Conservation (phyloP, 345 rosid species). For the Hypericum perforatum region DNA sequence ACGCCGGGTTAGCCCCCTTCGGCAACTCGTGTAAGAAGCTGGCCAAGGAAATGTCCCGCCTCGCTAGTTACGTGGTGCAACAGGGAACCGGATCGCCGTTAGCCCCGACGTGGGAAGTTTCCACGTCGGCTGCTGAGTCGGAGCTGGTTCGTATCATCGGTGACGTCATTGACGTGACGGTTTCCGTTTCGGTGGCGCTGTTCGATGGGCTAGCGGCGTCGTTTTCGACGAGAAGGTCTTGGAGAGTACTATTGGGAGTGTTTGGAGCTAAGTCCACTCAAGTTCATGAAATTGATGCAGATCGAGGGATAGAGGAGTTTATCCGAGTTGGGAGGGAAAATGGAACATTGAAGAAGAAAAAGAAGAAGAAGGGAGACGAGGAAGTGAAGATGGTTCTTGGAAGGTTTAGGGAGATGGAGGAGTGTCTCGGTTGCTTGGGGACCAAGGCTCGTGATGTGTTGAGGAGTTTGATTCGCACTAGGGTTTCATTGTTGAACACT, state of each 20-base stretch:
- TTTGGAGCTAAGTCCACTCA: constrained; percentile 17
- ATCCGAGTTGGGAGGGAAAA: constrained; percentile 15
- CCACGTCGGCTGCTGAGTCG: constrained; percentile 11
- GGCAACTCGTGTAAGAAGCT: constrained; percentile 27
- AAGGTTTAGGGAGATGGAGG: constrained; percentile 37
- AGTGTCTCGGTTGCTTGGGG: constrained; percentile 27
- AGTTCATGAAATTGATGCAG: constrained; percentile 7
- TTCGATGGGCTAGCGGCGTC: constrained; percentile 28
- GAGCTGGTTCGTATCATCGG: constrained; percentile 23
- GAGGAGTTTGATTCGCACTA: constrained; percentile 42
- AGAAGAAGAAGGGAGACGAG: constrained; percentile 36
- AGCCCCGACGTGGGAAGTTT: neutral
- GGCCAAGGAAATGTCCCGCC: constrained; percentile 33
- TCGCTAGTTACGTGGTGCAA: constrained; percentile 19
- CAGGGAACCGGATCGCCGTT: constrained; percentile 7
- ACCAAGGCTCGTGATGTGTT: constrained; percentile 31
- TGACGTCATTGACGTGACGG: constrained; percentile 30
- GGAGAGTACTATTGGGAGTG: constrained; percentile 17
- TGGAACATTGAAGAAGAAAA: too few species aligned
- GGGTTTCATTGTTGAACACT: constrained; percentile 49
- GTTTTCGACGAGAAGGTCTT: constrained; percentile 18
- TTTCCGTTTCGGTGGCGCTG: constrained; percentile 31
- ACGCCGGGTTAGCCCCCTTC: constrained; percentile 23
- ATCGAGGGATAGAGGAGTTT: constrained; percentile 32
- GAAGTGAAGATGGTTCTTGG: constrained; percentile 32